A percentile compares a stretch with the other conserved stretches of the same genome.
phyloP scores from a whole-genome alignment of 371 early-diverging fungal species.

The Funneliformis caledonium region DNA sequence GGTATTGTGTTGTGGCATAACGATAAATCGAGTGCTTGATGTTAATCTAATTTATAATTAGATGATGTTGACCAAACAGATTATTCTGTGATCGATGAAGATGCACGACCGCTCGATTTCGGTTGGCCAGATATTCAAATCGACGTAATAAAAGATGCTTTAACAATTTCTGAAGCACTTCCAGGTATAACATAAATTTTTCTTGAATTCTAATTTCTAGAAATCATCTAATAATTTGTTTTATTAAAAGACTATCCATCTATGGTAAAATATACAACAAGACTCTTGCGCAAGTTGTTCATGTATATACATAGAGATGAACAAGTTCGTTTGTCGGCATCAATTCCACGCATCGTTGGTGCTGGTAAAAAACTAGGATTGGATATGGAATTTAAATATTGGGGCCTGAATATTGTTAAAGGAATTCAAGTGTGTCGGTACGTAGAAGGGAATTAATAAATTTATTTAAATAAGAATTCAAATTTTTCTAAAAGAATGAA shows the following conservation, averaged over 20 bases:
- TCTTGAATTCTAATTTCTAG: neutral
- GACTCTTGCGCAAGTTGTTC: slow-evolving; percentile 68
- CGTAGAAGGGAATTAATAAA: slow-evolving; percentile 11
- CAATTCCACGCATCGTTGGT: slow-evolving; percentile 59
- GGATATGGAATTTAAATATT: slow-evolving; percentile 49
- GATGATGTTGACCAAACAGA: slow-evolving; percentile 43
- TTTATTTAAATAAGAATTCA: neutral
- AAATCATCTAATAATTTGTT: neutral
- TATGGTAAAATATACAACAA: slow-evolving; percentile 66
- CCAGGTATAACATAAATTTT: slow-evolving; percentile 55
- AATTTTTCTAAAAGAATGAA: neutral
- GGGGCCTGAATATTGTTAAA: slow-evolving; percentile 47
- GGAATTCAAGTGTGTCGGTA: slow-evolving; percentile 52
- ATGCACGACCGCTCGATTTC: slow-evolving; percentile 42
- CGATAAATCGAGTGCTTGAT: neutral
- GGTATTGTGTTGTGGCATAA: slow-evolving; percentile 33
- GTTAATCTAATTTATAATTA: neutral
- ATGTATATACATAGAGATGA: slow-evolving; percentile 67
- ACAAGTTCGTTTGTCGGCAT: slow-evolving; percentile 69
- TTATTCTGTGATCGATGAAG: slow-evolving; percentile 43
- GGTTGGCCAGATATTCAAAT: slow-evolving; percentile 86
- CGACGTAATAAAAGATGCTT: slow-evolving; percentile 75
- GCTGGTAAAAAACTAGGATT: slow-evolving; percentile 51
- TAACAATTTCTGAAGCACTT: slow-evolving; percentile 71
- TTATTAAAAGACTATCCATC: slow-evolving; percentile 58